These are phyloP conservation scores for Candida sp. DNA, from an alignment of 1,139 yeast species.

Conservation along the genomic window DNA sequence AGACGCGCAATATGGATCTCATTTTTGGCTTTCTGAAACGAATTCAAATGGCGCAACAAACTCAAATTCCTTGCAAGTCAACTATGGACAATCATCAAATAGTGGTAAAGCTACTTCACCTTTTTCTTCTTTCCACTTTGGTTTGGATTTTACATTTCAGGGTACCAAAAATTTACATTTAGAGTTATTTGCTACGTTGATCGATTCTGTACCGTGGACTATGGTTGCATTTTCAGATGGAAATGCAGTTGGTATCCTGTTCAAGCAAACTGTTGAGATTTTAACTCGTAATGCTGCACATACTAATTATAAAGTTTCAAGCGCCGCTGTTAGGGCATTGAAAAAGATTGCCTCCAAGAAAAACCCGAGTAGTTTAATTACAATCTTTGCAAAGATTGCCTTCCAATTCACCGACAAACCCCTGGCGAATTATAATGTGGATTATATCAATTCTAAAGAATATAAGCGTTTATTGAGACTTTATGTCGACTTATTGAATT, in stretches of 20 bases:
- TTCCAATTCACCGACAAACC: conserved; percentile 75
- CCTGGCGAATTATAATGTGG: conserved; percentile 45
- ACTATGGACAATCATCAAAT: neutral
- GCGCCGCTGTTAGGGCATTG: conserved; percentile 61
- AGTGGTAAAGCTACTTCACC: conserved; percentile 15
- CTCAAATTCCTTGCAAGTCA: neutral
- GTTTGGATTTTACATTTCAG: conserved; percentile 38
- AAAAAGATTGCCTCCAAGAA: conserved; percentile 63
- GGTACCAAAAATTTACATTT: conserved; percentile 36
- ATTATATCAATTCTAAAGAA: conserved; percentile 53
- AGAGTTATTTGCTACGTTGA: conserved; percentile 66
- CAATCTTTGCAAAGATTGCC: conserved; percentile 75
- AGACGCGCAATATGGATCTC: conserved; percentile 60
- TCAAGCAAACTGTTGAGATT: conserved; percentile 66
- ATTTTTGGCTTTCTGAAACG: conserved; percentile 21
- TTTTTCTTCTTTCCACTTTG: conserved; percentile 51
- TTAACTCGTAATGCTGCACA: conserved; percentile 77
- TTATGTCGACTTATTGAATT: conserved; percentile 72
- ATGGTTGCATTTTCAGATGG: conserved; percentile 33
- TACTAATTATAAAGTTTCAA: conserved; percentile 55
- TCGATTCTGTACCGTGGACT: conserved; percentile 72
- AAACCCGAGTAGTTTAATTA: conserved; percentile 70
- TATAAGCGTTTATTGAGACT: conserved; percentile 61
- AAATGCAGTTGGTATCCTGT: conserved; percentile 40
- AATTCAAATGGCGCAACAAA: neutral